phyloP scores from a whole-genome alignment of 83 land plant species.

The Picea abies region DNA sequence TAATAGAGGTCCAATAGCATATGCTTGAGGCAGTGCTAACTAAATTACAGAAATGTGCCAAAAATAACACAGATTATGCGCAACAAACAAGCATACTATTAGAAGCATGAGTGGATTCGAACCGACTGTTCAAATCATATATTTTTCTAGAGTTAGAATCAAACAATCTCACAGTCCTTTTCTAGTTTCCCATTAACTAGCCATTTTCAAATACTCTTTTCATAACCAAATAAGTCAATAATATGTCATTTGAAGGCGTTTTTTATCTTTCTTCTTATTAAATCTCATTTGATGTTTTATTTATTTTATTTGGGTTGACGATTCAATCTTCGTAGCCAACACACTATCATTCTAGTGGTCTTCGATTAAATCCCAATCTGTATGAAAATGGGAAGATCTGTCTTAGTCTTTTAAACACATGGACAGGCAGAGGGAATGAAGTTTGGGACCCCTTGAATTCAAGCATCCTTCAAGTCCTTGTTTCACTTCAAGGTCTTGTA shows the following conservation, averaged over 20 bases:
- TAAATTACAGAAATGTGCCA: neutral
- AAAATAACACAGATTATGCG: neutral
- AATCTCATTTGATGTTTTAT: neutral
- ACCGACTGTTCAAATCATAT: neutral
- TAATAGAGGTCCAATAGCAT: neutral
- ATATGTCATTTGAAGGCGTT: neutral
- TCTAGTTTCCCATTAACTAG: neutral
- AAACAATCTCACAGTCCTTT: neutral
- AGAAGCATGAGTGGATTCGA: neutral
- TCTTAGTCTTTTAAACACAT: conserved; percentile 94
- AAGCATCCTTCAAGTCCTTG: conserved; percentile 86
- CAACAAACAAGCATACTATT: neutral
- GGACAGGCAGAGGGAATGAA: conserved; percentile 86
- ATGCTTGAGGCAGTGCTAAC: neutral
- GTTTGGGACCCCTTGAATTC: conserved; percentile 88
- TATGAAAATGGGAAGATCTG: conserved; percentile 96
- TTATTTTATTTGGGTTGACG: conserved; percentile 10
- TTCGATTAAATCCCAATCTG: conserved; percentile 93
- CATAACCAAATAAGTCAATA: too few relatives aligned
- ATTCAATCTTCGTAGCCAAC: conserved; percentile 55
- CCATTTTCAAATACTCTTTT: too few relatives aligned
- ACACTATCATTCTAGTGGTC: conserved; percentile 90
- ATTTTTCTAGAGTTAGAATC: neutral
- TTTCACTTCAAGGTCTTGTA: conserved; percentile 93
- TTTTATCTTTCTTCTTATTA: neutral